Evolutionary conservation across 164 flowering plant species (phyloP).

Genomic region (Macadamia integrifolia): DNA sequence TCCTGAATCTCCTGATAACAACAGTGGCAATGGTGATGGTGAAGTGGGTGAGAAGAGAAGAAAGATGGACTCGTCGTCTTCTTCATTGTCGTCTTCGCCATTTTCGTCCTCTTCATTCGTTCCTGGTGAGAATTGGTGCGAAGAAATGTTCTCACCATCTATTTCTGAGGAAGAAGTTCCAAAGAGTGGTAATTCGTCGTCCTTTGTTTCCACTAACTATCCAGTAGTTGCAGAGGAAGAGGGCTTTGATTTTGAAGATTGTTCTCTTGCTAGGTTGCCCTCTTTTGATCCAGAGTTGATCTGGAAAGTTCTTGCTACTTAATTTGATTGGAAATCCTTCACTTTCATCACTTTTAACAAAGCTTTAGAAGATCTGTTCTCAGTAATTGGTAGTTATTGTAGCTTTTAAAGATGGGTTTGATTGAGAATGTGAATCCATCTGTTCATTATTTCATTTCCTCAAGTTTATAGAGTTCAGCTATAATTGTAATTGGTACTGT

Average conservation of each 20-base stretch:
- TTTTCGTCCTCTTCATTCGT: conserved; percentile 12
- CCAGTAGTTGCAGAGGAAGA: conserved; percentile 12
- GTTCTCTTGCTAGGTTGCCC: conserved; percentile 60
- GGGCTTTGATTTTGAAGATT: conserved; percentile 33
- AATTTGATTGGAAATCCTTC: conserved; percentile 3
- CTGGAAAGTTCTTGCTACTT: conserved; percentile 86
- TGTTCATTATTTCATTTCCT: too few relatives aligned
- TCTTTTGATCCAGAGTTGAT: conserved; percentile 85
- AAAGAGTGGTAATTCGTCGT: conserved; percentile 27
- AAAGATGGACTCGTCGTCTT: conserved; percentile 14
- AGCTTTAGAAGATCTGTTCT: too few relatives aligned
- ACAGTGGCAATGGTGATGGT: background rate
- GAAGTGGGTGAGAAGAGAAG: conserved; percentile 4
- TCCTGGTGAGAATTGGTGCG: conserved; percentile 13
- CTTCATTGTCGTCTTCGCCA: conserved; percentile 9
- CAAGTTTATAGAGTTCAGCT: too few relatives aligned
- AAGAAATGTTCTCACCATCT: conserved; percentile 20
- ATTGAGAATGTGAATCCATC: too few relatives aligned
- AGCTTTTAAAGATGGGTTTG: too few relatives aligned
- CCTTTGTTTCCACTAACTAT: conserved; percentile 17
- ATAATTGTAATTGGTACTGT: too few relatives aligned
- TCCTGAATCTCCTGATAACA: background rate
- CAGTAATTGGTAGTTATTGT: too few relatives aligned
- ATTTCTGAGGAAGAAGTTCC: conserved; percentile 40
- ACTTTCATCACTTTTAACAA: too few relatives aligned